phyloP scores from a whole-genome alignment of 2,329 filamentous ascomycete species.

The Coniella vitis region DNA sequence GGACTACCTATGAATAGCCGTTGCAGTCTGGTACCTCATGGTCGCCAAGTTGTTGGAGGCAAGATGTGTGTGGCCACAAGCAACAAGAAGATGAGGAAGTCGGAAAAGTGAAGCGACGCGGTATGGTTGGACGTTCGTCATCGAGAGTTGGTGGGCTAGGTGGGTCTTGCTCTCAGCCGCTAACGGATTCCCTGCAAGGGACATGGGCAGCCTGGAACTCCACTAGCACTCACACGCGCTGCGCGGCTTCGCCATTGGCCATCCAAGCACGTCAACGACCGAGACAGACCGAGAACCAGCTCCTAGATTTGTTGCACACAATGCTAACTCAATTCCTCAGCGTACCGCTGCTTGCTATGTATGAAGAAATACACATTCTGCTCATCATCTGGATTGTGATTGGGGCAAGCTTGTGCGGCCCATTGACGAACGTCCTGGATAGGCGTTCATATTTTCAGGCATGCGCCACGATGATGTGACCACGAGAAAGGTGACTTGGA shows the following conservation, averaged over 20 bases:
- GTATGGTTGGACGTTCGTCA: not conserved
- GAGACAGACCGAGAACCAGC: not conserved
- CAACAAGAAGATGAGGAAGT: not conserved
- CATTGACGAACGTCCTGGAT: no score
- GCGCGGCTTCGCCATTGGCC: not conserved
- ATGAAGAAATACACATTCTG: no score
- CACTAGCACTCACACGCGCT: not conserved
- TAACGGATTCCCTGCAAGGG: not conserved
- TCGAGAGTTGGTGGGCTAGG: not conserved
- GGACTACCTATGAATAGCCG: slow-evolving; percentile 9
- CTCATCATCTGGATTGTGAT: no score
- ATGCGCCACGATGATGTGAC: no score
- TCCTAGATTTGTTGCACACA: not conserved
- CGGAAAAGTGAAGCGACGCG: not conserved
- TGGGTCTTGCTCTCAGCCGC: not conserved
- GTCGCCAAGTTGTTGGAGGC: not conserved
- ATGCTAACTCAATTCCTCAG: no score
- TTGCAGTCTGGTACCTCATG: slow-evolving; percentile 6
- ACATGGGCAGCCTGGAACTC: not conserved
- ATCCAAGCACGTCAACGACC: not conserved
- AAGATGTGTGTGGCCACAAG: not conserved
- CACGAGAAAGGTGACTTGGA: no score
- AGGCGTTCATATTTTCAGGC: no score
- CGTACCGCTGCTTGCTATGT: no score
- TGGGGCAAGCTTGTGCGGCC: no score